phyloP scores from a whole-genome alignment of 2,329 filamentous ascomycete species.

The Penicillium glabrum region DNA sequence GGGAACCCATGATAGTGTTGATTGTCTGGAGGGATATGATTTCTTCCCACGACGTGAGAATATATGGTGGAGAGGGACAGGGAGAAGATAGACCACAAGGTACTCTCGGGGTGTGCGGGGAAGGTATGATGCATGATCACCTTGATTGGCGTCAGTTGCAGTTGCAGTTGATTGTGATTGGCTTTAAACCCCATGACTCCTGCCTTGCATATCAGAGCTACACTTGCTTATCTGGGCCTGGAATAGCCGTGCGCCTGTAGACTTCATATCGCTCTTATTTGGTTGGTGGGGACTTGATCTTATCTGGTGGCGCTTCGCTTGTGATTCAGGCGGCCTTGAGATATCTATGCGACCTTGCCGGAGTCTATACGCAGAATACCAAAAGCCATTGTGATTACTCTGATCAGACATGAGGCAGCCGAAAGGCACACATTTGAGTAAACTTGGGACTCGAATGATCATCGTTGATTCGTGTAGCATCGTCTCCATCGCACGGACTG shows the following conservation, averaged over 20 bases:
- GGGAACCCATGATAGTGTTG: not conserved
- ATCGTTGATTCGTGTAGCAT: too few species aligned
- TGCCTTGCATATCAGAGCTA: not conserved
- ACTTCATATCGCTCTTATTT: not conserved
- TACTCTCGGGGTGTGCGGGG: not conserved
- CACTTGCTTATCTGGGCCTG: not conserved
- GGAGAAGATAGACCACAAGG: not conserved
- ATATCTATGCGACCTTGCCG: not conserved
- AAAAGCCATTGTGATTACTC: not conserved
- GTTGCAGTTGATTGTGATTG: not conserved
- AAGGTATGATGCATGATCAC: not conserved
- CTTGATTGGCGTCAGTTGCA: not conserved
- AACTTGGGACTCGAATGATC: not conserved
- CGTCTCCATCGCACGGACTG: too few species aligned
- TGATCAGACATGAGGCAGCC: not conserved
- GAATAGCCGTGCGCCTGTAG: not conserved
- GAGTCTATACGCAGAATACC: not conserved
- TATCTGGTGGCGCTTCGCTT: not conserved
- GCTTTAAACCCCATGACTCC: not conserved
- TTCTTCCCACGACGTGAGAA: not conserved
- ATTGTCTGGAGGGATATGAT: not conserved
- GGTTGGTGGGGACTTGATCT: not conserved
- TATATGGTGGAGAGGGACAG: not conserved
- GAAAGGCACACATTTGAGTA: not conserved
- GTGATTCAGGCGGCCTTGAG: not conserved